Evolutionary conservation across 225 moss, liverwort and hornwort species (phyloP).

Genomic region (Climacium dendroides): DNA sequence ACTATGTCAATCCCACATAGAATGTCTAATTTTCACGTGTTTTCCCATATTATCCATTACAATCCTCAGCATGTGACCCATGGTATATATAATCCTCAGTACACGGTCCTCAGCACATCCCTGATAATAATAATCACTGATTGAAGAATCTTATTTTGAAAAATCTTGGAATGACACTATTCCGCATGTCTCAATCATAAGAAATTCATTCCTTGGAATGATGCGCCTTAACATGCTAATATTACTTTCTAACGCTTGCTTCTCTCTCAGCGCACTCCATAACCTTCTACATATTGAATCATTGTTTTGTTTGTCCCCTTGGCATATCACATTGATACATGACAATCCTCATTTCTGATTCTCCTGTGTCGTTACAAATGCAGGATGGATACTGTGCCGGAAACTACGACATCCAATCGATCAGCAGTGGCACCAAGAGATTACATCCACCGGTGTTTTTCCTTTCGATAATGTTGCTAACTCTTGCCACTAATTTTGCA

Average conservation of each 20-base stretch:
- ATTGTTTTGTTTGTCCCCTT: background rate
- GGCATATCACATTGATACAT: background rate
- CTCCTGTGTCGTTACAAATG: background rate
- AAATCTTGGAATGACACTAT: background rate
- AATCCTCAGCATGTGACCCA: background rate
- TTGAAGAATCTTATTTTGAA: background rate
- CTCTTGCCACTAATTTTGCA: background rate
- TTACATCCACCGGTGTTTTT: background rate
- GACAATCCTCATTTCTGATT: background rate
- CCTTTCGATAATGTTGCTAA: background rate
- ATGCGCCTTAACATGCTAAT: background rate
- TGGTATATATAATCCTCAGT: background rate
- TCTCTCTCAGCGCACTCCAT: background rate
- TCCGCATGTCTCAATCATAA: background rate
- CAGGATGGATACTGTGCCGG: slow-evolving; percentile 4
- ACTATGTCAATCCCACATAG: no score
- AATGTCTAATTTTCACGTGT: background rate
- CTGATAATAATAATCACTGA: no score
- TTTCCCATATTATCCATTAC: background rate
- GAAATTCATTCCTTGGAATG: background rate
- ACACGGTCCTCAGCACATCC: background rate
- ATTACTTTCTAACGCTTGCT: background rate
- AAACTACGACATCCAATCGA: background rate
- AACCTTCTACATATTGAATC: no score
- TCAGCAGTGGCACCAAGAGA: background rate